Evolutionary conservation across 441 rosid species (phyloP).

Genomic region (Syzygium syzygioides): DNA sequence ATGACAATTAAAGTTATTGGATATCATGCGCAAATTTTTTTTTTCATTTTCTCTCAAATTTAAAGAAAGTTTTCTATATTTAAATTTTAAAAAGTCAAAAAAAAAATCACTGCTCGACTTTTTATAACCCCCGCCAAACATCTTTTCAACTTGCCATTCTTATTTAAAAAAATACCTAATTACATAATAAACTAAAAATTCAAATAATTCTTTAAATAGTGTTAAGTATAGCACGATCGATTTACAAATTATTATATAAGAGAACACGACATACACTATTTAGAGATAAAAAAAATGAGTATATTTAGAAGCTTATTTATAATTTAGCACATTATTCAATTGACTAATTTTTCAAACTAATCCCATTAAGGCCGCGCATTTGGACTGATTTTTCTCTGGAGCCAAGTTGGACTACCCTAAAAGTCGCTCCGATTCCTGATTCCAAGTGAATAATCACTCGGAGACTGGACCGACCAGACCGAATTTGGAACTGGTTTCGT

Average conservation of each 20-base stretch:
- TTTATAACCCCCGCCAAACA: not conserved
- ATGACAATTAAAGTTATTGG: not conserved
- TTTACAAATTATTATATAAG: not conserved
- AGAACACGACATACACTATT: not conserved
- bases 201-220: not conserved
- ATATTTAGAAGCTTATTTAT: not conserved
- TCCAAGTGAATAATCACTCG: too few relatives aligned
- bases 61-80: not conserved
- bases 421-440: too few relatives aligned
- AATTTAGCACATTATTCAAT: not conserved
- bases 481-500: too few relatives aligned
- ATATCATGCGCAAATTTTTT: not conserved
- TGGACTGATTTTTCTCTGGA: too few relatives aligned
- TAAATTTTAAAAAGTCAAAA: not conserved
- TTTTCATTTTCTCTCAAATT: not conserved
- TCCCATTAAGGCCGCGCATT: not conserved
- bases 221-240: not conserved
- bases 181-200: not conserved
- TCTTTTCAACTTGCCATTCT: not conserved
- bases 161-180: not conserved
- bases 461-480: too few relatives aligned
- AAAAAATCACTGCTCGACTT: not conserved
- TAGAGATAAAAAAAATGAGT: not conserved
- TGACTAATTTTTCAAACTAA: not conserved
- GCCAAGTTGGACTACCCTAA: too few relatives aligned